These are phyloP conservation scores for Typha latifolia DNA, from an alignment of 176 grass and related monocot genomes.

Conservation along the genomic window DNA sequence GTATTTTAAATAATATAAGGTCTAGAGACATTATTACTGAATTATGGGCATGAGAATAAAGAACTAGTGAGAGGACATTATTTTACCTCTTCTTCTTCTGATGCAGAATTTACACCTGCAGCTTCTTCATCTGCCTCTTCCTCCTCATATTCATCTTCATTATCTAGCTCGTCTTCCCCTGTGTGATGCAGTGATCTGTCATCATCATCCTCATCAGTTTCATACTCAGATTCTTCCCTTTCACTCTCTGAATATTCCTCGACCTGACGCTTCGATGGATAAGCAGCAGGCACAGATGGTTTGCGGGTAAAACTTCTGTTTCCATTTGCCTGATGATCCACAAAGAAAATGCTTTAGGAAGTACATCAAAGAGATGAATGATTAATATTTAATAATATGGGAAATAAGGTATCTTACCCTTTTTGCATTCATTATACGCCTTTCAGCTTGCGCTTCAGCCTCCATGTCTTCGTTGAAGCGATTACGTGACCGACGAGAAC, in stretches of 20 bases:
- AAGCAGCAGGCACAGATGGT: conserved; percentile 42
- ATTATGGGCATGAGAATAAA: conserved; percentile 1
- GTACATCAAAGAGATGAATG: not conserved
- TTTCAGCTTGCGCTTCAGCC: conserved; percentile 62
- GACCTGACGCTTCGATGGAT: conserved; percentile 29
- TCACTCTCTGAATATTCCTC: conserved; percentile 72
- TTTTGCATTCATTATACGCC: conserved; percentile 56
- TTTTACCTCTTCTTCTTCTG: conserved; percentile 76
- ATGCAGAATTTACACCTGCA: conserved; percentile 26
- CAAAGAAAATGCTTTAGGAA: conserved; percentile 7
- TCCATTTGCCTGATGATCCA: conserved; percentile 49
- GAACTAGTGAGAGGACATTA: not conserved
- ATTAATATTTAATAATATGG: not conserved
- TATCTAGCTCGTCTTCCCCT: conserved; percentile 62
- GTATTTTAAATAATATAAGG: too few relatives aligned
- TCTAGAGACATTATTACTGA: not conserved
- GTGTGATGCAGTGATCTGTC: conserved; percentile 47
- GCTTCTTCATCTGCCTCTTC: conserved; percentile 55
- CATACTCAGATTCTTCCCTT: conserved; percentile 81
- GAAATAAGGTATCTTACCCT: conserved; percentile 25
- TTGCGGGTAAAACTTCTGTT: conserved; percentile 44
- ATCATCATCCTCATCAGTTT: conserved; percentile 87
- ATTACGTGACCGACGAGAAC: conserved; percentile 40
- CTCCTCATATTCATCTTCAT: conserved; percentile 90
- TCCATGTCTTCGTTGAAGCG: conserved; percentile 73